Percentiles rank a stretch among this genome's conserved stretches.
These are phyloP conservation scores for Amesomyces nigricolor DNA, from an alignment of 2,329 filamentous ascomycete species.

Conservation along the genomic window DNA sequence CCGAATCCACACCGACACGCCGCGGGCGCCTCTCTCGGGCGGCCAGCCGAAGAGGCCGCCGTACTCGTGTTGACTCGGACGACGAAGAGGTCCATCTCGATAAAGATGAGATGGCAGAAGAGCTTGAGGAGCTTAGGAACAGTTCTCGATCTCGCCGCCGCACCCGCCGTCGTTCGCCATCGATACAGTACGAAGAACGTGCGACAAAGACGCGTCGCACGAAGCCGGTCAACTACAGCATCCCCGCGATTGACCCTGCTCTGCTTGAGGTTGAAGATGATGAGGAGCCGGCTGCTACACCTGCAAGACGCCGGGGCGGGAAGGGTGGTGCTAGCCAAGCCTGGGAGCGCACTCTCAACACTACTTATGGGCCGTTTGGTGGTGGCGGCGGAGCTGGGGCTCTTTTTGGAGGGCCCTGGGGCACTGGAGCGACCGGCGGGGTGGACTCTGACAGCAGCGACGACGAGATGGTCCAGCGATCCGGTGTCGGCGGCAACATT, in stretches of 20 bases:
- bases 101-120: constrained; percentile 59
- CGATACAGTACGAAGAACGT: constrained; percentile 55
- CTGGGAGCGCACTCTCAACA: constrained; percentile 80
- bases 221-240: constrained; percentile 77
- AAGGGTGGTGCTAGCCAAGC: constrained; percentile 47
- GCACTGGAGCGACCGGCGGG: constrained; percentile 66
- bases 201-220: constrained; percentile 47
- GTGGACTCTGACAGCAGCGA: constrained; percentile 96
- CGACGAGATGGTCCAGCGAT: constrained; percentile 71
- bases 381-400: constrained; percentile 70
- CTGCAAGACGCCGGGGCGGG: constrained; percentile 61
- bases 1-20: constrained; percentile 44
- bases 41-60: constrained; percentile 43
- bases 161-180: constrained; percentile 46
- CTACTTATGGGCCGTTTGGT: constrained; percentile 88
- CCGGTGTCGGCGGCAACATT: constrained; percentile 52
- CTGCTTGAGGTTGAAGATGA: constrained; percentile 59
- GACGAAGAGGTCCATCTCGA: constrained; percentile 56
- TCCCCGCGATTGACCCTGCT: constrained; percentile 66
- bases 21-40: constrained; percentile 38
- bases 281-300: constrained; percentile 62
- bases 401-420: constrained; percentile 68
- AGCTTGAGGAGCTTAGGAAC: constrained; percentile 56
- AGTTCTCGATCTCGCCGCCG: constrained; percentile 49
- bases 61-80: constrained; percentile 43